Evolutionary conservation across 108 stramenopile genomes (phyloP).

Genomic region (Fistulifera pelliculosa): DNA sequence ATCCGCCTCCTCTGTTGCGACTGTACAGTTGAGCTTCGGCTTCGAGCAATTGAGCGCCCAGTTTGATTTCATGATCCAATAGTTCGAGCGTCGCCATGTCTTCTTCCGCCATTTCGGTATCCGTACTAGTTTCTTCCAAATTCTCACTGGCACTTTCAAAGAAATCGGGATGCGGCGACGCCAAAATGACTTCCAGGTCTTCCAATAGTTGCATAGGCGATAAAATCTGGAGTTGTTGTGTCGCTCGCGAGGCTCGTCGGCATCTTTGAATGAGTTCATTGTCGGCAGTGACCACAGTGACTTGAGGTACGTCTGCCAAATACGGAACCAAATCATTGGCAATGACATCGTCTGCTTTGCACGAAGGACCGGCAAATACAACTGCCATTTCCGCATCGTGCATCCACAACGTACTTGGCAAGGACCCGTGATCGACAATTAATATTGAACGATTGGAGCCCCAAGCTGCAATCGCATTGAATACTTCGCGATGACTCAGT

Average conservation of each 20-base stretch:
- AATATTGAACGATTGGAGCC: constrained; percentile 21
- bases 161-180: not conserved
- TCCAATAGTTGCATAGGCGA: constrained; percentile 25
- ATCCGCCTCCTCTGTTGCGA: constrained; percentile 4
- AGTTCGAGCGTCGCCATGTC: constrained; percentile 2
- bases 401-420: constrained; percentile 27
- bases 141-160: not conserved
- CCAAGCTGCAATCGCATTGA: constrained; percentile 38
- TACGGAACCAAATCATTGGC: constrained; percentile 28
- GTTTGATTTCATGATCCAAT: constrained; percentile 25
- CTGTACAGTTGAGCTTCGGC: constrained; percentile 8
- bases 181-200: constrained; percentile 14
- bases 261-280: constrained; percentile 29
- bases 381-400: constrained; percentile 17
- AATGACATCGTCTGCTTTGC: constrained; percentile 69
- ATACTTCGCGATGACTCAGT: constrained; percentile 36
- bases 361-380: constrained; percentile 41
- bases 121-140: not conserved
- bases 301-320: not conserved
- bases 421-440: constrained; percentile 56
- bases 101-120: not conserved
- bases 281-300: constrained; percentile 51
- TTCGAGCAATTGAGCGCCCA: constrained; percentile 15
- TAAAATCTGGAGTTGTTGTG: constrained; percentile 21
- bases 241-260: constrained; percentile 17